A percentile compares a stretch with the other conserved stretches of the same genome.
These are phyloP conservation scores for Penicillium hesseltinei DNA, from an alignment of 2,329 filamentous ascomycete genomes.

Conservation along the genomic window DNA sequence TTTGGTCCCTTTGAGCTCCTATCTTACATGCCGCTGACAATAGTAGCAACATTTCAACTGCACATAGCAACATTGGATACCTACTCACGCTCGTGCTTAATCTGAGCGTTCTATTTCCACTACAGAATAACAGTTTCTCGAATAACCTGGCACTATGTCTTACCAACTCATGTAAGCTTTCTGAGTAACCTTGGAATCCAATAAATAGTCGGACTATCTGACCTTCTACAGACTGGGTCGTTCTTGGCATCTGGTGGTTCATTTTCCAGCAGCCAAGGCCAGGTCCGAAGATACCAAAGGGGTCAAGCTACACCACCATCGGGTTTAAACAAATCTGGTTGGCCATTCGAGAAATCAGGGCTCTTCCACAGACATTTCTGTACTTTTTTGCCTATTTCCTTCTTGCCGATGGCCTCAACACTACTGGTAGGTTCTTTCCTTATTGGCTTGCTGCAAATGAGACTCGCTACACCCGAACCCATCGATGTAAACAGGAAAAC, in stretches of 20 bases:
- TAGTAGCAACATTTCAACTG: conserved; percentile 41
- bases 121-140: conserved; percentile 36
- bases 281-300: conserved; percentile 41
- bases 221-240: conserved; percentile 38
- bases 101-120: conserved; percentile 40
- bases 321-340: conserved; percentile 45
- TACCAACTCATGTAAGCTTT: conserved; percentile 41
- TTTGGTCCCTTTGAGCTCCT: background rate
- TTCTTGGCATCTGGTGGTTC: conserved; percentile 46
- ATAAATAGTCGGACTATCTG: background rate
- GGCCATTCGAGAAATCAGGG: conserved; percentile 37
- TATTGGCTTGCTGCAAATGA: background rate
- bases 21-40: conserved; percentile 3
- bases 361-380: conserved; percentile 43
- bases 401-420: conserved; percentile 44
- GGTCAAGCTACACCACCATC: conserved; percentile 41
- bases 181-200: no score
- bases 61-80: conserved; percentile 46
- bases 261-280: conserved; percentile 43
- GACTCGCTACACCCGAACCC: background rate
- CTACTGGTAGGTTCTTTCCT: conserved; percentile 31
- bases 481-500: background rate
- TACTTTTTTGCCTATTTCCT: conserved; percentile 46
- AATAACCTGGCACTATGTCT: conserved; percentile 44
- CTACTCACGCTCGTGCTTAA: conserved; percentile 41